Percentiles rank a stretch among this genome's conserved stretches.
Conservation (phyloP, 1,284 basidiomycete genomes). For the Flammula alnicola region DNA sequence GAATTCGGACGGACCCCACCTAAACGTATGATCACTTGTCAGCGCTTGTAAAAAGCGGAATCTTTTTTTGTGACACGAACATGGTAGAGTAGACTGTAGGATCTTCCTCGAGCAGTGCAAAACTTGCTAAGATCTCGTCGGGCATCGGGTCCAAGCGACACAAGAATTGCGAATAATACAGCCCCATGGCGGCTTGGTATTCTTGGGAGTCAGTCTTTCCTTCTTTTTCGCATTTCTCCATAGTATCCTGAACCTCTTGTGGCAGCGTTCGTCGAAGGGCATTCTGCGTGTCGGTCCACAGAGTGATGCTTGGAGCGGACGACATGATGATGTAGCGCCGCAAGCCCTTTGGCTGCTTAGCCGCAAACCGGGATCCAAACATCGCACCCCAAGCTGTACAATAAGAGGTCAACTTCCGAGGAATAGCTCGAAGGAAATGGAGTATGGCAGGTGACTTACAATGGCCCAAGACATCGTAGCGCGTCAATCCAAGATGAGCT, state of each 20-base stretch:
- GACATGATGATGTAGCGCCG: constrained; percentile 44
- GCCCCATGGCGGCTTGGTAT: constrained; percentile 47
- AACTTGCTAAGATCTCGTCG: constrained; percentile 32
- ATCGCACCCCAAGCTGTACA: constrained; percentile 50
- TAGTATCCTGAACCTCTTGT: constrained; percentile 43
- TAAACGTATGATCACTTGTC: constrained; percentile 23
- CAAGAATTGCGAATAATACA: constrained; percentile 48
- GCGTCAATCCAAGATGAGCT: constrained; percentile 39
- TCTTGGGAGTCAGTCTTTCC: constrained; percentile 50
- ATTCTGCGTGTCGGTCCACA: constrained; percentile 42
- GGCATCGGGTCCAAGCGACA: constrained; percentile 54
- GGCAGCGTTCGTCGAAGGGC: constrained; percentile 43
- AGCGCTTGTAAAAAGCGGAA: neutral
- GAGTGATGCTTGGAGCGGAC: constrained; percentile 43
- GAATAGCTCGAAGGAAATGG: neutral
- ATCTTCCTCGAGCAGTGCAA: constrained; percentile 44
- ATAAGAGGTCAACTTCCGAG: neutral
- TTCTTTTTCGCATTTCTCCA: constrained; percentile 51
- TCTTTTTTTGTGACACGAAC: constrained; percentile 21
- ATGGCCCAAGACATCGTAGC: constrained; percentile 49
- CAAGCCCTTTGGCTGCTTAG: constrained; percentile 43
- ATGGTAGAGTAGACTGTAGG: constrained; percentile 52
- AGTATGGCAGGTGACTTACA: constrained; percentile 18
- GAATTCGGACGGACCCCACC: constrained; percentile 59
- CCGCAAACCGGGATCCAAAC: constrained; percentile 44